Percentiles rank a stretch among this genome's conserved stretches.
phyloP scores from a whole-genome alignment of 106 monocot genomes.

The Iris macrosiphon region DNA sequence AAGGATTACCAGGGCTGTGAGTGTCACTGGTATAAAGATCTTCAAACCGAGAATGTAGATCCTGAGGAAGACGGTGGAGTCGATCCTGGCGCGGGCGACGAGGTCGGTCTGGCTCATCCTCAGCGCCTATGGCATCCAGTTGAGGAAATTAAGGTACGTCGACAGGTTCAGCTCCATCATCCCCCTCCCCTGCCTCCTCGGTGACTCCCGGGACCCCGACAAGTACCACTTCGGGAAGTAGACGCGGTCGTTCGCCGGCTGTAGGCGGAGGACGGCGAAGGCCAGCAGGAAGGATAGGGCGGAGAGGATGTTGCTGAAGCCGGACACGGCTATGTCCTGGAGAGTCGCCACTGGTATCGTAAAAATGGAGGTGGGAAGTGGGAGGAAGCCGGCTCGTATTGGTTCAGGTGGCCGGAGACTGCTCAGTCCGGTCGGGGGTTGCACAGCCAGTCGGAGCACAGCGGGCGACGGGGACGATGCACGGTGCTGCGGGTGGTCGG shows the following conservation, averaged over 20 bases:
- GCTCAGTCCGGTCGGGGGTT: too few species aligned
- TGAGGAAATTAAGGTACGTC: slow-evolving; percentile 13
- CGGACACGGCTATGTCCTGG: too few species aligned
- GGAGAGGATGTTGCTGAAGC: too few species aligned
- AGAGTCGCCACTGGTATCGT: too few species aligned
- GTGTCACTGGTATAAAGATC: slow-evolving; percentile 77
- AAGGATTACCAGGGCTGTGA: slow-evolving; percentile 60
- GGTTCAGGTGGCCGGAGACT: too few species aligned
- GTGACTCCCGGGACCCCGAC: slow-evolving; percentile 31
- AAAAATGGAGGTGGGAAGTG: too few species aligned
- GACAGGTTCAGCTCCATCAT: slow-evolving; percentile 10
- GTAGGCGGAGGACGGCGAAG: slow-evolving; percentile 68
- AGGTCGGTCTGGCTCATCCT: slow-evolving; percentile 8
- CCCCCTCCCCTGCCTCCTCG: slow-evolving; percentile 10
- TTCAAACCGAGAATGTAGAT: slow-evolving; percentile 42
- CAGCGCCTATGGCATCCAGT: slow-evolving; percentile 15
- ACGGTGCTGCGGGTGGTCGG: too few species aligned
- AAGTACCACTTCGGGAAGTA: slow-evolving; percentile 88
- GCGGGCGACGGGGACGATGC: too few species aligned
- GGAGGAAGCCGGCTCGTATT: too few species aligned
- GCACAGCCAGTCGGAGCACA: too few species aligned
- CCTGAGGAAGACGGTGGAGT: slow-evolving; percentile 11
- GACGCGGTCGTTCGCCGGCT: slow-evolving; percentile 76
- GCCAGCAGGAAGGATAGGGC: too few species aligned
- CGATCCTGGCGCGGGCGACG: slow-evolving; percentile 13